Base-by-base conservation (phyloP, 129 eudicot genomes). In the Smallanthus sonchifolius region DNA sequence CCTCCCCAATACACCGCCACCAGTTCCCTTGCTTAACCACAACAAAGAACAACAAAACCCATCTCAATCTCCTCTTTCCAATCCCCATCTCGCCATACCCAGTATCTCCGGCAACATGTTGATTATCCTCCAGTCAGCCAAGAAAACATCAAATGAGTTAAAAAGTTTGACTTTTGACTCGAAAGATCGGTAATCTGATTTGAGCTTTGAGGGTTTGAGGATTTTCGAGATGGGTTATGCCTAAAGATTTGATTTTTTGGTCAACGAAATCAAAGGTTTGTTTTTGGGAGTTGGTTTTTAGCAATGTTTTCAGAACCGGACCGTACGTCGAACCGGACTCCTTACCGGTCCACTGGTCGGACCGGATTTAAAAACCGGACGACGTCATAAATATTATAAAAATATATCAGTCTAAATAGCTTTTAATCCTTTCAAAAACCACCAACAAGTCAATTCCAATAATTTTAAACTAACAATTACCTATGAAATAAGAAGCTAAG, bases 11-110 rank as follows among this genome's bases (percentile, higher is more conserved):
- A n/a, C n/a, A n/a, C n/a, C n/a, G n/a, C n/a, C n/a, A n/a, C n/a
- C n/a, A 70, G 88, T 89, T 84, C 98, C 98, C 16, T 85, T 77
- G 60, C 91, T 77, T 61, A 92, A 72, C 80, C 84, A 83, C 86
- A 85, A 57, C 78, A 92, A 77, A 40, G 75, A 78, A 32, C 84
- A 73, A 13, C 64, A 19, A 24, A 86, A 82, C 87, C 91, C 88
- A 59, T 84, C 62, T 85, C 92, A 56, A 92, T 79, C 84, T 92
- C 85, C 81, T 82, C 96, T 70, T 87, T 92, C 98, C 94, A 92
- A 45, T 78, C 81, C 30, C 80, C 75, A 35, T 63, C 64, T 24
- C 59, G 72, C 81, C 78, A 48, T 56, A 60, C 98, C 96, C 80
- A 92, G 54, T 24, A 81, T 49, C 83, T 66, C 74, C 5, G 94